These are phyloP conservation scores for Penicillium sp. DNA, from an alignment of 2,329 filamentous ascomycete genomes.

Conservation along the genomic window DNA sequence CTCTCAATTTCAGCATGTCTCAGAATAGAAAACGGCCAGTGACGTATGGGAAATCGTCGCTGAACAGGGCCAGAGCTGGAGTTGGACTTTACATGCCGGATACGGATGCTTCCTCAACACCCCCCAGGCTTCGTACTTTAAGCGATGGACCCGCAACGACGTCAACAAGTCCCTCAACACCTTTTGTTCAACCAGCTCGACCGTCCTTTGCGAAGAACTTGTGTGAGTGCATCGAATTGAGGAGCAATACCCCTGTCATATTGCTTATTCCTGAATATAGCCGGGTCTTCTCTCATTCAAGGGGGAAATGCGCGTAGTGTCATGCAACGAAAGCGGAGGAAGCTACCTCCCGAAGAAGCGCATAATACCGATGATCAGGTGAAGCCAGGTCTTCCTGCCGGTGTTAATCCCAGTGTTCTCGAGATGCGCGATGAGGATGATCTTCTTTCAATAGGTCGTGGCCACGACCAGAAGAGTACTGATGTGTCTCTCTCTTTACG, in stretches of 20 bases:
- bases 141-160: neutral
- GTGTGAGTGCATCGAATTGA: conserved; percentile 1
- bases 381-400: neutral
- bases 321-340: conserved; percentile 21
- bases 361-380: neutral
- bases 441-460: neutral
- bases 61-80: neutral
- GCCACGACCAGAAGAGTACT: neutral
- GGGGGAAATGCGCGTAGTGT: neutral
- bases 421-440: neutral
- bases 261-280: neutral
- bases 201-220: neutral
- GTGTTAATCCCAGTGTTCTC: neutral
- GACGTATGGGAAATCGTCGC: conserved; percentile 20
- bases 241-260: neutral
- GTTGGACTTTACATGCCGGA: neutral
- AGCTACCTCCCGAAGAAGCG: conserved; percentile 1
- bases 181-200: neutral
- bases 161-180: neutral
- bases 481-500: neutral
- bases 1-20: conserved; percentile 10
- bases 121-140: neutral
- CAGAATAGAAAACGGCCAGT: conserved; percentile 14
- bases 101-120: neutral
- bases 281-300: neutral